phyloP scores from a whole-genome alignment of 441 rosid species.

The Macaranga tanarius region DNA sequence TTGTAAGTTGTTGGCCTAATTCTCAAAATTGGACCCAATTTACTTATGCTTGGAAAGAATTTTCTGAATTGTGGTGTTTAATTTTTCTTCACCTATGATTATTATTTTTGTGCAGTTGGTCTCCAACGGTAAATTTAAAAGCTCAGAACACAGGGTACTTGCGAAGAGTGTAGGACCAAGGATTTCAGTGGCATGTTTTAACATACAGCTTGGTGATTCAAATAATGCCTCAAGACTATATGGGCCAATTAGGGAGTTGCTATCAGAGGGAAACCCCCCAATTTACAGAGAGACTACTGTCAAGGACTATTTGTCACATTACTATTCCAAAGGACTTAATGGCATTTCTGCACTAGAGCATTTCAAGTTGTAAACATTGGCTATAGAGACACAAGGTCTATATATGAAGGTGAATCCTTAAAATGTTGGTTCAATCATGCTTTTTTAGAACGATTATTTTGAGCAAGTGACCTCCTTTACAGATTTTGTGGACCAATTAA shows the following conservation, averaged over 20 bases:
- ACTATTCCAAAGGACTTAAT: neutral
- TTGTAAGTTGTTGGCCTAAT: no score
- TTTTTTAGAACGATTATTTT: no score
- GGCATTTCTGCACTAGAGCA: constrained; percentile 11
- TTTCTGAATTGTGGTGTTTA: neutral
- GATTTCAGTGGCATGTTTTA: constrained; percentile 53
- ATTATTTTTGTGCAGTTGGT: constrained; percentile 24
- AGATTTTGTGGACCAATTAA: no score
- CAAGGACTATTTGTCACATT: constrained; percentile 9
- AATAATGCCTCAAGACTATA: constrained; percentile 27
- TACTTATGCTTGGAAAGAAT: no score
- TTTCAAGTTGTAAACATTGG: constrained; percentile 9
- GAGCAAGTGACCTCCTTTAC: no score
- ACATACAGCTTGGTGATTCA: neutral
- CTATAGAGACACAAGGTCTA: neutral
- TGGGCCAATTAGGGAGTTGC: constrained; percentile 51
- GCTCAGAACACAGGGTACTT: constrained; percentile 30
- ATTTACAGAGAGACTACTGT: constrained; percentile 32
- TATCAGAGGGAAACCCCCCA: constrained; percentile 41
- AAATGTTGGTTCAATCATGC: no score
- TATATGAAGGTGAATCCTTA: neutral
- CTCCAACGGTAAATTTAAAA: constrained; percentile 32
- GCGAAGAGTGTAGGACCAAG: constrained; percentile 33
- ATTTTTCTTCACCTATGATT: neutral
- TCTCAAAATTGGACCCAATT: no score